Conservation (phyloP, 257 asterid genomes). For the Jaltomata sinuosa region DNA sequence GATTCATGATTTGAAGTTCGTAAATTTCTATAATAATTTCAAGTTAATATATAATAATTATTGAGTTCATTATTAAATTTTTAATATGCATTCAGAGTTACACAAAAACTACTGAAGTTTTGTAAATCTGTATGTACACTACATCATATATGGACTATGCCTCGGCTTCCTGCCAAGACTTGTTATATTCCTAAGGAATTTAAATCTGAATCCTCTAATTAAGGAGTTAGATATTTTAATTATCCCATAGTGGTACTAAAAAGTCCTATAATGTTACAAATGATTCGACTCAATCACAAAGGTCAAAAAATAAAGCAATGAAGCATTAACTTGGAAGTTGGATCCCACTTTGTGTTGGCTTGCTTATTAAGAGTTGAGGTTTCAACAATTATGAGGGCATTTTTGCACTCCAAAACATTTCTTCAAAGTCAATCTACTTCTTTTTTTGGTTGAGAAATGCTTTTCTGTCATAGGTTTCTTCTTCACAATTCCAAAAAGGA, state of each 20-base stretch:
- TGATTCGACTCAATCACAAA: background rate
- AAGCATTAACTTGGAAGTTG: constrained; percentile 5
- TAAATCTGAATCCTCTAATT: too few species aligned
- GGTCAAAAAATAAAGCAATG: background rate
- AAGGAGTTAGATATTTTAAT: too few species aligned
- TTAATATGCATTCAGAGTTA: too few species aligned
- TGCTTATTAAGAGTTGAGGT: background rate
- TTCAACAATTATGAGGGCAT: background rate
- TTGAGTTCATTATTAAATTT: too few species aligned
- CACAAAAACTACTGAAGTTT: too few species aligned
- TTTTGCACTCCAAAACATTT: constrained; percentile 2
- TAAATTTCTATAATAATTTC: too few species aligned
- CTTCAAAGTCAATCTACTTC: constrained; percentile 3
- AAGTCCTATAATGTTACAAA: background rate
- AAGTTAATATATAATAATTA: too few species aligned
- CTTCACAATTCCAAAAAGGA: background rate
- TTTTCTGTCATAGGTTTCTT: background rate
- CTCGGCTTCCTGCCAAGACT: too few species aligned
- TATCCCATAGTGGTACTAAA: background rate
- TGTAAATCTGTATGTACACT: too few species aligned
- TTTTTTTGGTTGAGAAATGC: background rate
- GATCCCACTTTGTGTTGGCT: background rate
- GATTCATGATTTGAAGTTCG: too few species aligned
- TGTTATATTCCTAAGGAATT: too few species aligned
- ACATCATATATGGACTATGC: too few species aligned